Conservation (phyloP, 352 stramenopile genomes). For the Peronospora farinosa region DNA sequence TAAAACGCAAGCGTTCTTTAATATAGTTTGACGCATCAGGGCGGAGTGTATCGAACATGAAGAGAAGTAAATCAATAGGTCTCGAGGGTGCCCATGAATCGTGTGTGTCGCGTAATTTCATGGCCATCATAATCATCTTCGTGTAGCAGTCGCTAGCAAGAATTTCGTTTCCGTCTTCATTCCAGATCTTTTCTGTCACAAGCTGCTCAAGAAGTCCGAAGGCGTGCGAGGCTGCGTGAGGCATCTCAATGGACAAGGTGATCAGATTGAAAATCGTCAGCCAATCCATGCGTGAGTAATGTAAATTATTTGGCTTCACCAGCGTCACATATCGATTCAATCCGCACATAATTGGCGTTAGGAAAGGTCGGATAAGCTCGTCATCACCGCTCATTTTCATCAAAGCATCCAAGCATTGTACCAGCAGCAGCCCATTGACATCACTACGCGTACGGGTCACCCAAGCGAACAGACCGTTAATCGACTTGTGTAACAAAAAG, state of each 20-base stretch:
- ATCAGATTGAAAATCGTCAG: slow-evolving; percentile 56
- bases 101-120: slow-evolving; percentile 26
- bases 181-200: slow-evolving; percentile 52
- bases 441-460: slow-evolving; percentile 37
- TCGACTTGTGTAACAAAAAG: slow-evolving; percentile 53
- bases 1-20: slow-evolving; percentile 43
- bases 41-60: slow-evolving; percentile 45
- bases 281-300: slow-evolving; percentile 50
- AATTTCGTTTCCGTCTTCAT: slow-evolving; percentile 39
- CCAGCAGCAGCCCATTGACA: slow-evolving; percentile 27
- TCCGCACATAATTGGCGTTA: slow-evolving; percentile 56
- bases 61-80: slow-evolving; percentile 44
- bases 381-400: slow-evolving; percentile 59
- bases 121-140: slow-evolving; percentile 56
- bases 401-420: slow-evolving; percentile 40
- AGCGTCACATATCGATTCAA: slow-evolving; percentile 33
- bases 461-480: slow-evolving; percentile 52
- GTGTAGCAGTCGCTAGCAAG: slow-evolving; percentile 59
- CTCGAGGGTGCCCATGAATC: slow-evolving; percentile 32
- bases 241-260: slow-evolving; percentile 40
- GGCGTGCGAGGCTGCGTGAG: slow-evolving; percentile 43
- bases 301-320: slow-evolving; percentile 26
- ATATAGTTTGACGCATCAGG: slow-evolving; percentile 30
- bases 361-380: slow-evolving; percentile 52
- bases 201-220: slow-evolving; percentile 63